Evolutionary conservation across 2,329 filamentous ascomycete genomes (phyloP).

Genomic region (Trichoderma pleuroti): DNA sequence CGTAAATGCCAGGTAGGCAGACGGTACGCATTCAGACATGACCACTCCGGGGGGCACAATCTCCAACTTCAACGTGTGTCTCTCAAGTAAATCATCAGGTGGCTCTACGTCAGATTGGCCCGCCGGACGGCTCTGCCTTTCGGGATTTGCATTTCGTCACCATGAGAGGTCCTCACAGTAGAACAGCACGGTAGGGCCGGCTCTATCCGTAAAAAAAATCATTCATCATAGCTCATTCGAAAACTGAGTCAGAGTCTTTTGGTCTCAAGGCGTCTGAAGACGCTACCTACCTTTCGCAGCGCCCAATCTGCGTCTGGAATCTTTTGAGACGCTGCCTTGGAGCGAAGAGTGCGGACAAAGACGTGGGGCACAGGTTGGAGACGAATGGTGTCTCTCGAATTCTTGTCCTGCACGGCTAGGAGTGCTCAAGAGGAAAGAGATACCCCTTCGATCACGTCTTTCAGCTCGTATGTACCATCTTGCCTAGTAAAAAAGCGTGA

Average conservation of each 20-base stretch:
- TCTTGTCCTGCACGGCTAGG: background rate
- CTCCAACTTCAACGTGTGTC: background rate
- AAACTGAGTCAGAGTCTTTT: background rate
- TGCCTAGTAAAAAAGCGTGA: background rate
- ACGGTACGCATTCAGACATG: background rate
- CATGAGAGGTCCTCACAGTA: background rate
- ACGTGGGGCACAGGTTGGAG: background rate
- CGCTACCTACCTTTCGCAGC: background rate
- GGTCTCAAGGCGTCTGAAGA: background rate
- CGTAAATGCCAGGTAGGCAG: background rate
- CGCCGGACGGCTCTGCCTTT: background rate
- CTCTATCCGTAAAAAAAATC: background rate
- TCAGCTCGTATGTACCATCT: rapidly evolving
- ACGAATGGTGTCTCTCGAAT: background rate
- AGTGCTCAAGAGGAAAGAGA: rapidly evolving
- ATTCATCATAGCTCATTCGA: background rate
- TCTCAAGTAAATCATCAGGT: background rate
- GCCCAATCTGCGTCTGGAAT: background rate
- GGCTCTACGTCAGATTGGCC: background rate
- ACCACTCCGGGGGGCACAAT: background rate
- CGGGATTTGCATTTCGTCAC: background rate
- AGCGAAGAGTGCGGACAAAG: background rate
- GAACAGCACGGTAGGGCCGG: background rate
- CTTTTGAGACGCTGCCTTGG: too few relatives aligned
- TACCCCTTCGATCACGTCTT: background rate